A percentile compares a stretch with the other conserved stretches of the same genome.
Evolutionary conservation across 345 rosid genomes (phyloP).

Genomic region (Microcos paniculata): DNA sequence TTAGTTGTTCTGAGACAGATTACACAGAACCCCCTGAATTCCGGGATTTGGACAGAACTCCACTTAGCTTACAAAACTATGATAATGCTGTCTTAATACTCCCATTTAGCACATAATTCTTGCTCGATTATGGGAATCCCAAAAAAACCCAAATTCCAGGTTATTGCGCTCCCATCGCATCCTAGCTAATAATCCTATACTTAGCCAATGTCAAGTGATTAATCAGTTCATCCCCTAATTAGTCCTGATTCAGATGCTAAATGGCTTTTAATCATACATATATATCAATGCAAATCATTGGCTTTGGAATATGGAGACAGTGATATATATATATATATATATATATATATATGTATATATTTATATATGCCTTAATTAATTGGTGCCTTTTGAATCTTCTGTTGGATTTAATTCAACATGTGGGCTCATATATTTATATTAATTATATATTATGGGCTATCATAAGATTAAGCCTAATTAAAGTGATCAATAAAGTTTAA

Average conservation of each 20-base stretch:
- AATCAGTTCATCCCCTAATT: too few relatives aligned
- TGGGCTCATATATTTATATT: too few relatives aligned
- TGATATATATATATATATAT: too few relatives aligned
- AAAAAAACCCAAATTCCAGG: background rate
- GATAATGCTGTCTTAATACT: background rate
- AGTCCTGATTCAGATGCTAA: too few relatives aligned
- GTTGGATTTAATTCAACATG: too few relatives aligned
- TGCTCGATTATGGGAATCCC: background rate
- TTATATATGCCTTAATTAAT: too few relatives aligned
- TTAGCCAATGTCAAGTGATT: too few relatives aligned
- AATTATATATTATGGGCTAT: too few relatives aligned
- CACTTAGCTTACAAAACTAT: background rate
- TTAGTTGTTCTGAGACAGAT: constrained; percentile 15
- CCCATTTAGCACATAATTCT: background rate
- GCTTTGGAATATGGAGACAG: background rate
- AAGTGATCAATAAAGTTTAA: too few relatives aligned
- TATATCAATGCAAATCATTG: background rate
- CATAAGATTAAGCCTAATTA: too few relatives aligned
- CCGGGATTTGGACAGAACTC: constrained; percentile 17
- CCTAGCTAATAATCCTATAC: background rate
- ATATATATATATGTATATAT: too few relatives aligned
- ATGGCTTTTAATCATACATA: background rate
- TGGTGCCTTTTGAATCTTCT: too few relatives aligned
- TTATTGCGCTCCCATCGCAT: background rate
- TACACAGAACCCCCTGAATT: background rate